These are phyloP conservation scores for Epichloe bromicola DNA, from an alignment of 2,329 filamentous ascomycete genomes.

Conservation along the genomic window DNA sequence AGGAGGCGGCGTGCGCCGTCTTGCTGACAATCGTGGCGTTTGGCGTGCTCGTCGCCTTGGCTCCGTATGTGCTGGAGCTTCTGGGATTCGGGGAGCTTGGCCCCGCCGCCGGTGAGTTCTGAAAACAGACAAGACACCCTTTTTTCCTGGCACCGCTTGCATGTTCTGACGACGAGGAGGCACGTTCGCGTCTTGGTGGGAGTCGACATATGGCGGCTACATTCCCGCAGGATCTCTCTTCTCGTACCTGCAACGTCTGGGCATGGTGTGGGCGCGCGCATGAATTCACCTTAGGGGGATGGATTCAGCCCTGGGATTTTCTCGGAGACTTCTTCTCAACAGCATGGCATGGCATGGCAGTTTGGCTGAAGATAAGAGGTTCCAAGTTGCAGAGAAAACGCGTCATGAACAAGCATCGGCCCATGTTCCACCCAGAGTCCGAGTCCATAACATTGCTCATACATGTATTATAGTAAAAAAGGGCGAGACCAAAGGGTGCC, in stretches of 20 bases:
- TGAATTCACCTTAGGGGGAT: background rate
- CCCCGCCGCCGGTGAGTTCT: background rate
- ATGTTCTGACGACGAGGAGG: background rate
- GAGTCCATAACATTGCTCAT: too few species aligned
- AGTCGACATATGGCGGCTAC: constrained; percentile 2
- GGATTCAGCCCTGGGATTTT: too few species aligned
- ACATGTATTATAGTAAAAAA: too few species aligned
- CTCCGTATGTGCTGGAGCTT: background rate
- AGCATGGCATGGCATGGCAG: too few species aligned
- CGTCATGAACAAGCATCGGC: too few species aligned
- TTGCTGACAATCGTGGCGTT: background rate
- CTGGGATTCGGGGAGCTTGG: background rate
- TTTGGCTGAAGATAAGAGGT: too few species aligned
- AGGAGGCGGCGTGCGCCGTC: background rate
- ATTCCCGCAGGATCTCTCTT: constrained; percentile 3
- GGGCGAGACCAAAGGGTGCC: too few species aligned
- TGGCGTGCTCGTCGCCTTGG: background rate
- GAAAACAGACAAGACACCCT: too few species aligned
- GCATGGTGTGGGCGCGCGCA: background rate
- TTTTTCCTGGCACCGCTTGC: too few species aligned
- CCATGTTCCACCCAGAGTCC: too few species aligned
- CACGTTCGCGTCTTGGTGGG: constrained; percentile 5
- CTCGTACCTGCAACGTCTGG: background rate
- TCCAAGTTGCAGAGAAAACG: too few species aligned
- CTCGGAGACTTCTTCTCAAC: too few species aligned